These are phyloP conservation scores for Fomitopsis palustris DNA, from an alignment of 1,284 basidiomycete genomes.

Conservation along the genomic window DNA sequence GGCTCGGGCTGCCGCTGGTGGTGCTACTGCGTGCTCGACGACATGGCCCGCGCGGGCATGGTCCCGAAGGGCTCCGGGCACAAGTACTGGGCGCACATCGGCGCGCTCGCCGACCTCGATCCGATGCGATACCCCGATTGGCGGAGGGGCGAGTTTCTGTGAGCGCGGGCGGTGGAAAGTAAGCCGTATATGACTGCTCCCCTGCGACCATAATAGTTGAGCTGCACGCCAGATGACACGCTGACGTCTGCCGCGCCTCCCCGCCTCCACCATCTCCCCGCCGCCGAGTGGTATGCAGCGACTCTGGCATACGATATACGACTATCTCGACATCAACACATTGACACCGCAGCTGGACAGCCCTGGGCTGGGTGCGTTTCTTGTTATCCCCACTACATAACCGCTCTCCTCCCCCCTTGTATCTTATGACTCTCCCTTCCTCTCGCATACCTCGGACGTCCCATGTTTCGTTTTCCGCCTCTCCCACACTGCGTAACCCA, in stretches of 20 bases:
- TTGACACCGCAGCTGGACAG: not conserved
- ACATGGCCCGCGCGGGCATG: not conserved
- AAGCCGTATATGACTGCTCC: not conserved
- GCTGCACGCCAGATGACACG: not conserved
- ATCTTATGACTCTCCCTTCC: not conserved
- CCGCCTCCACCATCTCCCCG: not conserved
- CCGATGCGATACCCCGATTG: not conserved
- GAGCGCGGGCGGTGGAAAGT: not conserved
- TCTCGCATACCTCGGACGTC: not conserved
- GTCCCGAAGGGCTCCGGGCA: not conserved
- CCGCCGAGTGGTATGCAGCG: not conserved
- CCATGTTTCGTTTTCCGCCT: not conserved
- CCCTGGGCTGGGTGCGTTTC: not conserved
- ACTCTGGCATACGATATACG: not conserved
- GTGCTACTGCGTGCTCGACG: constrained; percentile 1
- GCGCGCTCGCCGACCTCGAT: not conserved
- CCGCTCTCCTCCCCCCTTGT: not conserved
- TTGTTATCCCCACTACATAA: not conserved
- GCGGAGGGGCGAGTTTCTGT: not conserved
- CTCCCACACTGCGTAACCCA: not conserved
- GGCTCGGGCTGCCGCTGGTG: not conserved
- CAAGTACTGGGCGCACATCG: not conserved
- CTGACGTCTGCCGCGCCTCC: not conserved
- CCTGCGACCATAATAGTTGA: not conserved
- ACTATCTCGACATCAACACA: not conserved